Evolutionary conservation across 148 eudicot genomes (phyloP).

Genomic region (Heliosperma pusillum): DNA sequence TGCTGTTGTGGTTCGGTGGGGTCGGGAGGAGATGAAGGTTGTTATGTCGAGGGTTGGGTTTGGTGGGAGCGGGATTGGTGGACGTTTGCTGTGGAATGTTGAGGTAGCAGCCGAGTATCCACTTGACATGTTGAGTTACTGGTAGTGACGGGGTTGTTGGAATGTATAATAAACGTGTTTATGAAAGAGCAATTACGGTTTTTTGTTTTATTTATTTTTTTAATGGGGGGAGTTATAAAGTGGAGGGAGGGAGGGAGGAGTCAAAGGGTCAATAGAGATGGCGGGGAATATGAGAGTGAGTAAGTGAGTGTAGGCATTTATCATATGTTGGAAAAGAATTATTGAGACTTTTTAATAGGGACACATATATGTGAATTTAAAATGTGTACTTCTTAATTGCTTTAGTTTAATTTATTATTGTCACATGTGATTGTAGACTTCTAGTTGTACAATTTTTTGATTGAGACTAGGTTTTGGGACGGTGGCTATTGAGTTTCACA

Average conservation of each 20-base stretch:
- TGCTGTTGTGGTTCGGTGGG: conserved; percentile 56
- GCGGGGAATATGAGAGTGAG: background rate
- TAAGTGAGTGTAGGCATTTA: too few relatives aligned
- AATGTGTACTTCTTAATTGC: too few relatives aligned
- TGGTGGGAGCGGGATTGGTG: conserved; percentile 53
- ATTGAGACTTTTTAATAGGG: too few relatives aligned
- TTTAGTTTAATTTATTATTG: too few relatives aligned
- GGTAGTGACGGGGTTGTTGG: background rate
- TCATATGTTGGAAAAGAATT: too few relatives aligned
- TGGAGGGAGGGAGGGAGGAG: background rate
- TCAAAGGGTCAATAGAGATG: background rate
- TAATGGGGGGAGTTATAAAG: background rate
- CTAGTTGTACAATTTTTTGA: too few relatives aligned
- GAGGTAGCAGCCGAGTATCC: conserved; percentile 51
- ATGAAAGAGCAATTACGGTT: too few relatives aligned
- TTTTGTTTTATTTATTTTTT: too few relatives aligned
- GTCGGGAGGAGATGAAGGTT: conserved; percentile 81
- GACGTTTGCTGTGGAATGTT: conserved; percentile 75
- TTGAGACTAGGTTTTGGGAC: too few relatives aligned
- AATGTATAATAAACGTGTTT: background rate
- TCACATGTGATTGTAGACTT: too few relatives aligned
- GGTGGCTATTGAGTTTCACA: too few relatives aligned
- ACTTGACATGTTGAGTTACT: conserved; percentile 17
- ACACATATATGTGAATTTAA: too few relatives aligned
- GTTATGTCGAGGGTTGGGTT: conserved; percentile 51